Percentiles rank a stretch among this genome's conserved stretches.
Evolutionary conservation across 768 basidiomycete species (phyloP).

Genomic region (Candolleomyces eurysporus): DNA sequence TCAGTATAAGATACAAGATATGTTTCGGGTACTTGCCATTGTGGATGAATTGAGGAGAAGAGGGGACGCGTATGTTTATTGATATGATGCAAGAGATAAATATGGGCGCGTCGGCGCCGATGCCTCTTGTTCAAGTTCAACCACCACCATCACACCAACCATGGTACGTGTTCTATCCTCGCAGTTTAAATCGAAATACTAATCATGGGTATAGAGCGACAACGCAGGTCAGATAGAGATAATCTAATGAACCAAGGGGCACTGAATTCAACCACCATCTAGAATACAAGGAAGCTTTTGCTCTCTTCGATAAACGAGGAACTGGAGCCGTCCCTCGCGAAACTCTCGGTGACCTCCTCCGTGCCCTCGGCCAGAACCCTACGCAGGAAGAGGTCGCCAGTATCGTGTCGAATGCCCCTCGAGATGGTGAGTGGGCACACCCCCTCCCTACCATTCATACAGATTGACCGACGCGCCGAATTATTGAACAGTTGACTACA

Average conservation of each 20-base stretch:
- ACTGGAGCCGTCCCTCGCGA: conserved; percentile 87
- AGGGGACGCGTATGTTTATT: not conserved
- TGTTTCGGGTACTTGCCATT: conserved; percentile 8
- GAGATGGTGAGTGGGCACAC: conserved; percentile 56
- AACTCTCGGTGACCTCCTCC: conserved; percentile 86
- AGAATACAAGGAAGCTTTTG: conserved; percentile 98
- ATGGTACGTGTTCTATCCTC: conserved; percentile 24
- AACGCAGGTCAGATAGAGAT: conserved; percentile 16
- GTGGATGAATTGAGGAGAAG: not conserved
- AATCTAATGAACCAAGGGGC: not conserved
- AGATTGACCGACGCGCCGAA: not conserved
- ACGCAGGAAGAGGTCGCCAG: conserved; percentile 96
- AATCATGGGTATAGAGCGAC: conserved; percentile 13
- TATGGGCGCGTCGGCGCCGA: conserved; percentile 1
- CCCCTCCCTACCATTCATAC: not conserved
- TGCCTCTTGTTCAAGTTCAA: conserved; percentile 4
- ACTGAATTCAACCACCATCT: not conserved
- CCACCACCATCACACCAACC: conserved; percentile 14
- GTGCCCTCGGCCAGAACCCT: conserved; percentile 97
- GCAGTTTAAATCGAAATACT: not conserved
- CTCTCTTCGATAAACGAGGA: conserved; percentile 96
- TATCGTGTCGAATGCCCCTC: conserved; percentile 67
- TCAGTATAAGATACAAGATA: not conserved
- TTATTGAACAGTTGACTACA: conserved; percentile 74
- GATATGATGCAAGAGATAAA: conserved; percentile 6